Percentiles rank a stretch among this genome's conserved stretches.
These are phyloP conservation scores for Rhizopus arrhizus DNA, from an alignment of 371 early-diverging fungal genomes.

Conservation along the genomic window DNA sequence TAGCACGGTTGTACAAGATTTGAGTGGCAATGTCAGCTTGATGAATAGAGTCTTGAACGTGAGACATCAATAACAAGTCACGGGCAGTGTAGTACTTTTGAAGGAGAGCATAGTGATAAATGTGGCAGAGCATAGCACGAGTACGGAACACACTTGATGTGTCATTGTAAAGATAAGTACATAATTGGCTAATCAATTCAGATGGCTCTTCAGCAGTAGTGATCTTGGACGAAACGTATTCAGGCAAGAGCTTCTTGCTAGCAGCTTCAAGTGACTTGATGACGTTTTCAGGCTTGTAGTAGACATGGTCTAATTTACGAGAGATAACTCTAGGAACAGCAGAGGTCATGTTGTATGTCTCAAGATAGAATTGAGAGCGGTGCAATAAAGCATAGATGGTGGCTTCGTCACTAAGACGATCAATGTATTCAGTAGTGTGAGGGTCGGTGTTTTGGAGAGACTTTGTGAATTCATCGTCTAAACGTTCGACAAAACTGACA, in stretches of 20 bases:
- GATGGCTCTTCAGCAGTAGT: slow-evolving; percentile 56
- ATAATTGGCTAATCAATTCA: slow-evolving; percentile 76
- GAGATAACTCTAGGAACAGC: slow-evolving; percentile 75
- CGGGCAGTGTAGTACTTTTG: slow-evolving; percentile 91
- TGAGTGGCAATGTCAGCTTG: slow-evolving; percentile 92
- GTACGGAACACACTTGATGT: slow-evolving; percentile 83
- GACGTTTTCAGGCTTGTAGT: slow-evolving; percentile 83
- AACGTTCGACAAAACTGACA: slow-evolving; percentile 86
- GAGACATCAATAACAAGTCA: slow-evolving; percentile 97
- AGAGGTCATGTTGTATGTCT: slow-evolving; percentile 59
- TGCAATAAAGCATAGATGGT: slow-evolving; percentile 86
- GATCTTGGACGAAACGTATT: slow-evolving; percentile 42
- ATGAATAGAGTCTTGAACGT: slow-evolving; percentile 91
- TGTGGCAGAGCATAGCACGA: slow-evolving; percentile 95
- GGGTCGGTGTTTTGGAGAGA: slow-evolving; percentile 95
- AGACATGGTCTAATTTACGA: slow-evolving; percentile 92
- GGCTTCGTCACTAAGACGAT: slow-evolving; percentile 90
- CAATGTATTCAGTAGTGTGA: slow-evolving; percentile 94
- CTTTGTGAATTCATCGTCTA: slow-evolving; percentile 96
- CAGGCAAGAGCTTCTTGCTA: slow-evolving; percentile 41
- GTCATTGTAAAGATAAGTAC: slow-evolving; percentile 88
- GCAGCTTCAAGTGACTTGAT: slow-evolving; percentile 52
- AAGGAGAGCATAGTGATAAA: slow-evolving; percentile 95
- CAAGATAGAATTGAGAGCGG: slow-evolving; percentile 83
- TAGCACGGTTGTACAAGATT: slow-evolving; percentile 93